Evolutionary conservation across 345 rosid genomes (phyloP).

Genomic region (Ceriops decandra): DNA sequence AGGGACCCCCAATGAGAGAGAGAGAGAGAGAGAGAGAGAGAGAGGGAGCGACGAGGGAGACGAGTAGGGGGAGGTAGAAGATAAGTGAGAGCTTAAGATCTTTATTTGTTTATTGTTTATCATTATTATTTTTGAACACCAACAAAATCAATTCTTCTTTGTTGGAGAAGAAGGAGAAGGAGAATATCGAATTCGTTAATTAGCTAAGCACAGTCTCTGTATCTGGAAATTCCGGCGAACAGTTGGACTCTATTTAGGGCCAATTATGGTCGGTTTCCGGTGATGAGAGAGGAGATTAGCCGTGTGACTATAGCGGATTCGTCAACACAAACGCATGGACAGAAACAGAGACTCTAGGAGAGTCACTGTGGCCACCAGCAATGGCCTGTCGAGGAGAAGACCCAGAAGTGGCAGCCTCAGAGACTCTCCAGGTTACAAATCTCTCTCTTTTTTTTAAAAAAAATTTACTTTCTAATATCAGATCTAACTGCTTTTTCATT

Average conservation of each 20-base stretch:
- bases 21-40: conserved; percentile 14
- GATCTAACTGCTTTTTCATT: conserved; percentile 31
- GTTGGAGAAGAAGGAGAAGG: neutral
- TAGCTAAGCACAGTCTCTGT: conserved; percentile 5
- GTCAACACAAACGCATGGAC: conserved; percentile 46
- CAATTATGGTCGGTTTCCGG: conserved; percentile 36
- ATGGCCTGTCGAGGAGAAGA: conserved; percentile 71
- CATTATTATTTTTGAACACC: neutral
- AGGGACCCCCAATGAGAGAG: conserved; percentile 3
- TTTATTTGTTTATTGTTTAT: conserved; percentile 1
- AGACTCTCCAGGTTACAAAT: conserved; percentile 75
- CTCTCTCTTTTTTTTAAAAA: neutral
- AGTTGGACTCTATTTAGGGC: conserved; percentile 12
- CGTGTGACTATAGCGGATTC: conserved; percentile 19
- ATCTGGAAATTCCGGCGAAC: conserved; percentile 17
- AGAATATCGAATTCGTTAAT: neutral
- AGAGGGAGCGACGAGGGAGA: conserved; percentile 15
- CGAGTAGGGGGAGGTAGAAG: conserved; percentile 17
- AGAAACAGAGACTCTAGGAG: conserved; percentile 88
- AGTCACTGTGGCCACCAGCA: conserved; percentile 52
- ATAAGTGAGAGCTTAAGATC: conserved; percentile 35
- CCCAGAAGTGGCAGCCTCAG: conserved; percentile 70
- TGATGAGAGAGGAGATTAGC: conserved; percentile 43
- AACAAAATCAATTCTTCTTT: conserved; percentile 7
- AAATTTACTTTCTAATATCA: conserved; percentile 7